These are phyloP conservation scores for Sphaerobolus stellatus DNA, from an alignment of 1,284 basidiomycete species.

Conservation along the genomic window DNA sequence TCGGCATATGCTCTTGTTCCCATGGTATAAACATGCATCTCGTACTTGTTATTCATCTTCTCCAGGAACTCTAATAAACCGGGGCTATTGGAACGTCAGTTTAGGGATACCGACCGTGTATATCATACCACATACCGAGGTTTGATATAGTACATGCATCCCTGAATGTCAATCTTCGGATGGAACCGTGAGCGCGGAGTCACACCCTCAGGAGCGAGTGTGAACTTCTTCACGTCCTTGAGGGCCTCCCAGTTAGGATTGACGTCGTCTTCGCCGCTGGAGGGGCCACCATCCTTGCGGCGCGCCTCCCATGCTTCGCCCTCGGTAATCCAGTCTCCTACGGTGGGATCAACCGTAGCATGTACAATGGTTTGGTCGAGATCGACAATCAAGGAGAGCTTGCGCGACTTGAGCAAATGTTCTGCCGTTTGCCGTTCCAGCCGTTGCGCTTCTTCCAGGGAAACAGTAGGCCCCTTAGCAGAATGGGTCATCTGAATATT, in stretches of 20 bases:
- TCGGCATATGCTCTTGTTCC: conserved; percentile 96
- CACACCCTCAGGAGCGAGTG: conserved; percentile 72
- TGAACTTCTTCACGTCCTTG: conserved; percentile 86
- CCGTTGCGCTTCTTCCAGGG: conserved; percentile 83
- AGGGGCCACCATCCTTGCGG: conserved; percentile 41
- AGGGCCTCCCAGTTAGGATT: conserved; percentile 91
- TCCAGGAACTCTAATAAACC: conserved; percentile 81
- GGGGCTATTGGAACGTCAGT: conserved; percentile 59
- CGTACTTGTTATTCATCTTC: conserved; percentile 76
- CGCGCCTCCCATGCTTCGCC: conserved; percentile 70
- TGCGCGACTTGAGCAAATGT: conserved; percentile 72
- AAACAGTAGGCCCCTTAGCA: conserved; percentile 75
- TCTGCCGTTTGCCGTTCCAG: conserved; percentile 82
- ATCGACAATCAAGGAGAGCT: conserved; percentile 94
- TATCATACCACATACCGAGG: conserved; percentile 62
- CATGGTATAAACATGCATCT: conserved; percentile 99
- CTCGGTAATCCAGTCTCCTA: conserved; percentile 94
- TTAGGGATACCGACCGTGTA: neutral
- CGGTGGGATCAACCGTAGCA: conserved; percentile 97
- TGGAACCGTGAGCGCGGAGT: conserved; percentile 35
- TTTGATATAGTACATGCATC: conserved; percentile 97
- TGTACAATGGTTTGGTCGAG: conserved; percentile 99
- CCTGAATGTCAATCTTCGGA: conserved; percentile 63
- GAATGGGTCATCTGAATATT: conserved; percentile 86
- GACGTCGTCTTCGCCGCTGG: conserved; percentile 50